phyloP scores from a whole-genome alignment of 108 stramenopile species.

The Skeletonema marinoi region DNA sequence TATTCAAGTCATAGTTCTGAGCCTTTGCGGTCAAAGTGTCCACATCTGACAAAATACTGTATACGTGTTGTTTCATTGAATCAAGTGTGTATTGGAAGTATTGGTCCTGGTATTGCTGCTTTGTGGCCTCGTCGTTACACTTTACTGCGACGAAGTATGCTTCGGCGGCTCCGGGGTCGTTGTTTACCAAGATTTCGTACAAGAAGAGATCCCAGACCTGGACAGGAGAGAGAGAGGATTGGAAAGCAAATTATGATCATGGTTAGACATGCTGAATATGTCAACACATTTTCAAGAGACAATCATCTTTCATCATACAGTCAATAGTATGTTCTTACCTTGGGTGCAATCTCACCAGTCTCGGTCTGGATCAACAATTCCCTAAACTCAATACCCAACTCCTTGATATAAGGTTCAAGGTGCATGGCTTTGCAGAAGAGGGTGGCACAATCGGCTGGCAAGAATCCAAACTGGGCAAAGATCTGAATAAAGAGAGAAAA shows the following conservation, averaged over 20 bases:
- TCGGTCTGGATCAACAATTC: background rate
- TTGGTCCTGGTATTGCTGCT: slow-evolving; percentile 37
- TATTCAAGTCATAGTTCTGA: slow-evolving; percentile 29
- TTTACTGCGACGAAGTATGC: slow-evolving; percentile 29
- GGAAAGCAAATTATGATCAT: background rate
- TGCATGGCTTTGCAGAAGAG: slow-evolving; percentile 46
- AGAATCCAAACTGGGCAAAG: slow-evolving; percentile 46
- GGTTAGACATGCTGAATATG: background rate
- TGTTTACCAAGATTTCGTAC: slow-evolving; percentile 31
- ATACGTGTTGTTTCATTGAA: slow-evolving; percentile 34
- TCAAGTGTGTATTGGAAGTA: slow-evolving; percentile 39
- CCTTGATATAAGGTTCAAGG: slow-evolving; percentile 20
- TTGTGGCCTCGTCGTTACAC: slow-evolving; percentile 21
- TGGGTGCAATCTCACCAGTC: background rate
- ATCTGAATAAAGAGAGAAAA: background rate
- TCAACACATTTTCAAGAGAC: slow-evolving; percentile 21
- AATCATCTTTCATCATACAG: background rate
- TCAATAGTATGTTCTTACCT: background rate
- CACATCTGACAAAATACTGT: slow-evolving; percentile 18
- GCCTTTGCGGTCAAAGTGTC: slow-evolving; percentile 26
- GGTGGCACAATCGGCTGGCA: slow-evolving; percentile 19
- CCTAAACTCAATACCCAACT: slow-evolving; percentile 6
- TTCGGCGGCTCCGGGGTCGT: slow-evolving; percentile 26
- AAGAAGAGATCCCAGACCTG: slow-evolving; percentile 47
- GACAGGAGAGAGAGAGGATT: background rate